Conservation (phyloP, 2,329 filamentous ascomycete genomes). For the Penicillium fuscoglaucum region DNA sequence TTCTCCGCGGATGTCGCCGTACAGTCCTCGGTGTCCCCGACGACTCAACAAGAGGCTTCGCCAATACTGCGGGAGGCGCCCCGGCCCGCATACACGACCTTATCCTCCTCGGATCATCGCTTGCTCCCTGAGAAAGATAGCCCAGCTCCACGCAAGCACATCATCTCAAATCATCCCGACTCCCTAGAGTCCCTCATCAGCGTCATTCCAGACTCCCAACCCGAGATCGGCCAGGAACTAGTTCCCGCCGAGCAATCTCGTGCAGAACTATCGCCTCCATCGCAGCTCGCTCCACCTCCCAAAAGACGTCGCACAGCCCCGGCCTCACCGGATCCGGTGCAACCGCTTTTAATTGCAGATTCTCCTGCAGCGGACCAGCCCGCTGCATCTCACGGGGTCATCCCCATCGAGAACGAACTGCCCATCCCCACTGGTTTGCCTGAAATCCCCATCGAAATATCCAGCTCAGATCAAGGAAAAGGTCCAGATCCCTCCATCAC, state of each 20-base stretch:
- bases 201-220: slow-evolving; percentile 45
- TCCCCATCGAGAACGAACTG: neutral
- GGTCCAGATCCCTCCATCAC: neutral
- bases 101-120: neutral
- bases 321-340: neutral
- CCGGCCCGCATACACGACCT: neutral
- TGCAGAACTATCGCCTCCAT: slow-evolving; percentile 1
- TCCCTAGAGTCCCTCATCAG: slow-evolving; percentile 39
- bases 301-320: slow-evolving; percentile 3
- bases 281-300: neutral
- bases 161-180: slow-evolving; percentile 13
- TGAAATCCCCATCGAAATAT: neutral
- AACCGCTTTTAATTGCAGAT: neutral
- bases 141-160: neutral
- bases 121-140: neutral
- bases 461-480: neutral
- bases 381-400: neutral
- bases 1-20: neutral
- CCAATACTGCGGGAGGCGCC: slow-evolving; percentile 9
- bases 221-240: slow-evolving; percentile 16
- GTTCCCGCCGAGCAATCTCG: neutral
- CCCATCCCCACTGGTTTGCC: neutral
- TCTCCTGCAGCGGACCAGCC: neutral
- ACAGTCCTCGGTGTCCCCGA: neutral
- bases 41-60: slow-evolving; percentile 5